These are phyloP conservation scores for Thelonectria olida DNA, from an alignment of 2,329 filamentous ascomycete genomes.

Conservation along the genomic window DNA sequence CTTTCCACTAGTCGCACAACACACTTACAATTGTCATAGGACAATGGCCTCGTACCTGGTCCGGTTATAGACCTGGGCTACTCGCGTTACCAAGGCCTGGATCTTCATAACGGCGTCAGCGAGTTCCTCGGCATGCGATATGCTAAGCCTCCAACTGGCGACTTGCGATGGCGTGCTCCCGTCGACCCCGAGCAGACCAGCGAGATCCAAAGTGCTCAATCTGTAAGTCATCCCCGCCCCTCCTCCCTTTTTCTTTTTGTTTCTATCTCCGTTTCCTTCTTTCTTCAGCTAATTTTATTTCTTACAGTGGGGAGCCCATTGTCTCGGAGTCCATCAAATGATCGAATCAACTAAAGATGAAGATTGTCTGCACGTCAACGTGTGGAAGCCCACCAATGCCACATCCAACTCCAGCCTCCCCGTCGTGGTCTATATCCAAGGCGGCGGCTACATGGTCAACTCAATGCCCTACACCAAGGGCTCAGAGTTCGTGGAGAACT, in stretches of 20 bases:
- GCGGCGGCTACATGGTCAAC: constrained; percentile 58
- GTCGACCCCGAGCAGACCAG: constrained; percentile 50
- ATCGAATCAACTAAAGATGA: constrained; percentile 43
- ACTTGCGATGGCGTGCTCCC: constrained; percentile 62
- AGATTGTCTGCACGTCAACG: constrained; percentile 59
- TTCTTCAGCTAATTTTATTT: neutral
- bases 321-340: constrained; percentile 49
- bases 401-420: constrained; percentile 44
- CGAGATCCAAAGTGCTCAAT: constrained; percentile 47
- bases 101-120: constrained; percentile 50
- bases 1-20: no score
- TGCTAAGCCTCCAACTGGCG: constrained; percentile 59
- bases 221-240: constrained; percentile 46
- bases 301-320: constrained; percentile 56
- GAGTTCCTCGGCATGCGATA: constrained; percentile 61
- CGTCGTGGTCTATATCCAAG: constrained; percentile 54
- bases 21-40: no score
- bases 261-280: neutral
- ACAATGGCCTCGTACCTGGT: no score
- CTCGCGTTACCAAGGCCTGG: constrained; percentile 53
- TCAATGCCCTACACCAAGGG: constrained; percentile 64
- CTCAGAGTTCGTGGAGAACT: constrained; percentile 54
- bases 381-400: constrained; percentile 54
- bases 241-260: no score
- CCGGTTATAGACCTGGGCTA: constrained; percentile 53